Conservation (phyloP, 768 basidiomycete species). For the Lyophyllum atratum region DNA sequence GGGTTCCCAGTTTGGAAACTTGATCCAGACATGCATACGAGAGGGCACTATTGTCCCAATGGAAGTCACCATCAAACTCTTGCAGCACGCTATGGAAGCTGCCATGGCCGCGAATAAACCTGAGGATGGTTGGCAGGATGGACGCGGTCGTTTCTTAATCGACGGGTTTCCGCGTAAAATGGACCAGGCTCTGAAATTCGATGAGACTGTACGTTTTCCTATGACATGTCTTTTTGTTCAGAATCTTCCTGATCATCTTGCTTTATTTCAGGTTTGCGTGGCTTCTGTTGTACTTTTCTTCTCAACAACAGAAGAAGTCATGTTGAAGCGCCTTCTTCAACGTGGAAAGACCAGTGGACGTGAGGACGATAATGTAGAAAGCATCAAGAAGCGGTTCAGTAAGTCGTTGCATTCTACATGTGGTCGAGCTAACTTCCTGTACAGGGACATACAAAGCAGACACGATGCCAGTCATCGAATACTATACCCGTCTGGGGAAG, state of each 20-base stretch:
- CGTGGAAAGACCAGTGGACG: slow-evolving; percentile 93
- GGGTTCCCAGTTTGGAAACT: slow-evolving; percentile 76
- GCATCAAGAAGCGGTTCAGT: slow-evolving; percentile 97
- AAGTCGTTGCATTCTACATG: slow-evolving; percentile 26
- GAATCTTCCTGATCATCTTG: slow-evolving; percentile 2
- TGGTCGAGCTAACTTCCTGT: not conserved
- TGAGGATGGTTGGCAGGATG: slow-evolving; percentile 65
- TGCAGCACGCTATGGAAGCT: slow-evolving; percentile 87
- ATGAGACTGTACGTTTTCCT: slow-evolving; percentile 70
- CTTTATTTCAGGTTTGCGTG: slow-evolving; percentile 72
- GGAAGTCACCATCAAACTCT: slow-evolving; percentile 94
- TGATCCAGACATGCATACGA: slow-evolving; percentile 86
- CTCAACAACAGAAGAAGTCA: slow-evolving; percentile 83
- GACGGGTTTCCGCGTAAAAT: slow-evolving; percentile 99
- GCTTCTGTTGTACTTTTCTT: slow-evolving; percentile 85
- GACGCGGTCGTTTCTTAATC: slow-evolving; percentile 85
- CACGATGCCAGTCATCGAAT: slow-evolving; percentile 91
- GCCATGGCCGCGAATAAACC: slow-evolving; percentile 47
- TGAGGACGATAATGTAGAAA: slow-evolving; percentile 94
- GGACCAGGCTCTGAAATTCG: slow-evolving; percentile 95
- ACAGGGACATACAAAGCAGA: slow-evolving; percentile 82
- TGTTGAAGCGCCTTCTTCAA: slow-evolving; percentile 83
- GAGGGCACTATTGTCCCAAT: slow-evolving; percentile 95
- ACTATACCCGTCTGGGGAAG: slow-evolving; percentile 68
- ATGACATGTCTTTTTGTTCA: not conserved